Base-by-base conservation (phyloP, 2,329 filamentous ascomycete species). In the Beauveria brongniartii region DNA sequence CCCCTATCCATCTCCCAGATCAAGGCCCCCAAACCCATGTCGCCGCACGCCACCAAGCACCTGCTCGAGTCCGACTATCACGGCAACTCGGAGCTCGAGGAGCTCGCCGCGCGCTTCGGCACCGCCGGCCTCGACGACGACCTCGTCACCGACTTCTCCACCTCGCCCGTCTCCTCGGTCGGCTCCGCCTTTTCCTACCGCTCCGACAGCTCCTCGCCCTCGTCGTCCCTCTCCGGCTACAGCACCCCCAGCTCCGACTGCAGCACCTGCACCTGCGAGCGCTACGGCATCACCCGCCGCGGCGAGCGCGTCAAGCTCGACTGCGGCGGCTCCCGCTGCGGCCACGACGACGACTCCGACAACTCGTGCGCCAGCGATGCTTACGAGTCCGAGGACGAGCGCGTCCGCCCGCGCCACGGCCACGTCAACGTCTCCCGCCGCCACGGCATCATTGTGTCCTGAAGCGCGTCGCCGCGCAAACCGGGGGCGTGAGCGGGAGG, bases 241-340 rank as follows among this genome's bases (percentile, higher is more conserved):
- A 91, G 90, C 80, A 90, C 87, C 64, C 89, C 89, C 64, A 82
- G 82, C 75, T 91, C 89, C 57, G 89, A 89, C 70, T 86, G 85
- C 77, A 87, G 83, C 70, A 83, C 82, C 73, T 97, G 94, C 85
- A 92, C 88, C 66, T 97, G 93, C 79, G 91, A 97, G 76, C 90
- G 92, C 78, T 97, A 94, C 80, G 93, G 92, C 69, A 96, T 97
- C 80, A 97, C 92, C 66, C 90, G 92, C 78, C 87, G 88, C 75
- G 92, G 92, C 72, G 89, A 95, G 75, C 88, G 92, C 70, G 89
- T 97, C 83, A 94, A 93, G 84, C 86, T 97, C 74, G 92, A 97
- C 84, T 97, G 93, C 72, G 92, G 92, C 68, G 93, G 93, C 68
- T 81, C 86, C 64, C 88, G 91, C 73, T 97, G 93, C 77, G 90